Conservation (phyloP, 805 yeast species). For the Zygosaccharomyces pseudorouxii region DNA sequence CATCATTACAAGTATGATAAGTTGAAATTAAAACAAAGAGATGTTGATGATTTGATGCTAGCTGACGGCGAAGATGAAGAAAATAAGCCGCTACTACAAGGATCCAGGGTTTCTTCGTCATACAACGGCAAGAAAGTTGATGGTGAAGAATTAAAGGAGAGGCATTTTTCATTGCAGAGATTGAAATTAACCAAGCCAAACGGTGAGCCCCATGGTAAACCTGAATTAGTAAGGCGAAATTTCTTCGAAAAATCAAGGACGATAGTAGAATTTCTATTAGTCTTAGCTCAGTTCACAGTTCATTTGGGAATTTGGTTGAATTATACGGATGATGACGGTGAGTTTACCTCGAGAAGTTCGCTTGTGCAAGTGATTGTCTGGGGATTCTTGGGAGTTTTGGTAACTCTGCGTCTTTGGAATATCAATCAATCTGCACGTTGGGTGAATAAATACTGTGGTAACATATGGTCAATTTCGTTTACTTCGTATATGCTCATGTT, state of each 20-base stretch:
- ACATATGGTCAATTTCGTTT: constrained; percentile 60
- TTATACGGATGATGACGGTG: constrained; percentile 17
- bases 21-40: constrained; percentile 15
- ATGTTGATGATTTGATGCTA: constrained; percentile 19
- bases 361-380: constrained; percentile 28
- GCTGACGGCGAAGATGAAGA: constrained; percentile 16
- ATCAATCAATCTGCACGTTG: constrained; percentile 30
- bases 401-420: constrained; percentile 33
- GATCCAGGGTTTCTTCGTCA: not conserved
- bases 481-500: constrained; percentile 46
- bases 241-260: constrained; percentile 52
- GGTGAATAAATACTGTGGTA: constrained; percentile 41
- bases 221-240: constrained; percentile 46
- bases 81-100: constrained; percentile 21
- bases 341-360: constrained; percentile 18
- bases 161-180: constrained; percentile 61
- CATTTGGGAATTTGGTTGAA: constrained; percentile 33
- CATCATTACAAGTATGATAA: constrained; percentile 23
- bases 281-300: constrained; percentile 39
- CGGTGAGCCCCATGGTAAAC: constrained; percentile 57
- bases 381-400: constrained; percentile 31
- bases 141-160: constrained; percentile 38
- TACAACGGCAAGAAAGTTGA: constrained; percentile 5
- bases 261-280: constrained; percentile 44
- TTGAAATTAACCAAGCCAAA: constrained; percentile 50